Conservation (phyloP, 345 rosid genomes). For the Acer campestre region DNA sequence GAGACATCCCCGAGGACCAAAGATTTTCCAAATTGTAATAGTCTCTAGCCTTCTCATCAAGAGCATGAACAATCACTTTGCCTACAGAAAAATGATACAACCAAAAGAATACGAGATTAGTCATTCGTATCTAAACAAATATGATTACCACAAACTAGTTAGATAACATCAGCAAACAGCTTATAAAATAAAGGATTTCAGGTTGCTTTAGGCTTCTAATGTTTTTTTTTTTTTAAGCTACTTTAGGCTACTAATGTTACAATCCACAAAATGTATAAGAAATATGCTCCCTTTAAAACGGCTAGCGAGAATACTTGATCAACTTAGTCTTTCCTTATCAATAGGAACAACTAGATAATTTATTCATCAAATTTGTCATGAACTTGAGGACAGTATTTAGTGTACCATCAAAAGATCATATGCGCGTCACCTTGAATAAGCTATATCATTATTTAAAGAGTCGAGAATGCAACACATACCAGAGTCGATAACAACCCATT, state of each 20-base stretch:
- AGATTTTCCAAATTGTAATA: constrained; percentile 79
- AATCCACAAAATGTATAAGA: neutral
- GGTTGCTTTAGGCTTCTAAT: neutral
- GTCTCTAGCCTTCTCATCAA: constrained; percentile 90
- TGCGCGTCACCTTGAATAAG: neutral
- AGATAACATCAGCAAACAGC: neutral
- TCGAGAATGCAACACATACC: constrained; percentile 45
- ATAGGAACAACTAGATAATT: neutral
- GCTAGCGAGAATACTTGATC: neutral
- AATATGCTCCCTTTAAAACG: neutral
- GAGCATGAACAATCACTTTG: constrained; percentile 82
- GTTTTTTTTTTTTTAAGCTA: too few relatives aligned
- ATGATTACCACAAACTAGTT: neutral
- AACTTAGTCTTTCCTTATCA: neutral
- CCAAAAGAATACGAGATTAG: neutral
- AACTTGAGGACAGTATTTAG: neutral
- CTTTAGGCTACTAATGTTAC: neutral
- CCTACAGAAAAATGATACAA: constrained; percentile 41
- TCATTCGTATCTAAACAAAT: neutral
- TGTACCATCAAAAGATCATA: neutral
- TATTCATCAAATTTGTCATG: neutral
- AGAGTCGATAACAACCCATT: constrained; percentile 85
- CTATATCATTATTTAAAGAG: neutral
- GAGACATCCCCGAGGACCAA: constrained; percentile 43
- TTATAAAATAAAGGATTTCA: neutral